Conservation (phyloP, 2,329 filamentous ascomycete genomes). For the Aspergillus tamarii region DNA sequence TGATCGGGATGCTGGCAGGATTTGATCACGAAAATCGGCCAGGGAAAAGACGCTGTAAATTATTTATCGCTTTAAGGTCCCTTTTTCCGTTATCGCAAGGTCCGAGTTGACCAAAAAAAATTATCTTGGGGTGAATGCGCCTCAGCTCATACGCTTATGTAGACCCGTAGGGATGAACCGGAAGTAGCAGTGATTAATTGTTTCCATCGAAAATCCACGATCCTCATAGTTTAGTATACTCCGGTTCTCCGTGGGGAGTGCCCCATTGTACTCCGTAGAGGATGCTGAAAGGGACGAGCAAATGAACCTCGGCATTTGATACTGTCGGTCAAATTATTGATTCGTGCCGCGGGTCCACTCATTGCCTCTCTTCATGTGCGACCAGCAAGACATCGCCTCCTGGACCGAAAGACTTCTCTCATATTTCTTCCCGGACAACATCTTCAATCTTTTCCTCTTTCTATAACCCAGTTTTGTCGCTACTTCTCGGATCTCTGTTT, state of each 20-base stretch:
- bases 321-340: constrained; percentile 24
- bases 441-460: constrained; percentile 11
- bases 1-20: constrained; percentile 18
- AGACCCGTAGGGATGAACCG: not conserved
- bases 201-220: not conserved
- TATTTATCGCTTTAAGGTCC: not conserved
- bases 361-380: constrained; percentile 34
- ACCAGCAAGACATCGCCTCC: constrained; percentile 23
- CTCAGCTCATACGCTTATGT: not conserved
- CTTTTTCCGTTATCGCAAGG: not conserved
- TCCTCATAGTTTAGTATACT: not conserved
- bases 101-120: not conserved
- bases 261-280: not conserved
- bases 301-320: constrained; percentile 36
- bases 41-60: not conserved
- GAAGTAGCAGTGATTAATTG: not conserved
- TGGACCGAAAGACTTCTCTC: constrained; percentile 11
- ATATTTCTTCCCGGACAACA: constrained; percentile 3
- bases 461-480: not conserved
- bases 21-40: not conserved
- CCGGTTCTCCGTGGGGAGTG: constrained; percentile 3
- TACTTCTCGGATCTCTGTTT: not conserved
- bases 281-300: constrained; percentile 1
- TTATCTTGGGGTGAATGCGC: not conserved
- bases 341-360: constrained; percentile 36